A percentile compares a stretch with the other conserved stretches of the same genome.
These are phyloP conservation scores for Pyricularia grisea DNA, from an alignment of 2,329 filamentous ascomycete species.

Conservation along the genomic window DNA sequence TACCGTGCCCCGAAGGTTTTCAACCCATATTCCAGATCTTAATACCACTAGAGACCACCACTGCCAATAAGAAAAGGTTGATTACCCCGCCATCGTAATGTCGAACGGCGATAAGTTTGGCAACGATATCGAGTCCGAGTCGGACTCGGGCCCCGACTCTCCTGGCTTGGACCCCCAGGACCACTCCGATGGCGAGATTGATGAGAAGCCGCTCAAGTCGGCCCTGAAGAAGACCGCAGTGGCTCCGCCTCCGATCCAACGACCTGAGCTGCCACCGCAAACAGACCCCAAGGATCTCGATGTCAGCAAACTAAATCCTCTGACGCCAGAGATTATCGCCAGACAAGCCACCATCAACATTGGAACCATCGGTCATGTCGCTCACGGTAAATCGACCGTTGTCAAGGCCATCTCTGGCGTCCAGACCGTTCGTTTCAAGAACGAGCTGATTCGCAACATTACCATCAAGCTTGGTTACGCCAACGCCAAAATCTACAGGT, in stretches of 20 bases:
- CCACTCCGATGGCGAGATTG: slow-evolving; percentile 45
- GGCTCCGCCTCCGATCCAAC: slow-evolving; percentile 44
- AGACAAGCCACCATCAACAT: slow-evolving; percentile 99
- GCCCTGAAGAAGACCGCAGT: slow-evolving; percentile 71
- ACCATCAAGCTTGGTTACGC: slow-evolving; percentile 99
- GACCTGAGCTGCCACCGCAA: slow-evolving; percentile 64
- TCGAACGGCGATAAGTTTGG: slow-evolving; percentile 55
- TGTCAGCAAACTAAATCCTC: slow-evolving; percentile 66
- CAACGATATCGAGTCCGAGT: slow-evolving; percentile 67
- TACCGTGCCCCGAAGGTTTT: neutral
- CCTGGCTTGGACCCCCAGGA: slow-evolving; percentile 45
- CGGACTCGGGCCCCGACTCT: slow-evolving; percentile 54
- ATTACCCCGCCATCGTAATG: slow-evolving; percentile 23
- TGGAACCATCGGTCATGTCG: slow-evolving; percentile 95
- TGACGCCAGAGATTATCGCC: slow-evolving; percentile 94
- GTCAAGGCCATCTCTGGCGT: slow-evolving; percentile 99
- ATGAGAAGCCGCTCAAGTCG: slow-evolving; percentile 68
- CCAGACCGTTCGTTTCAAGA: slow-evolving; percentile 99
- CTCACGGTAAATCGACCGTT: slow-evolving; percentile 97
- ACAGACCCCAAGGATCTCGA: slow-evolving; percentile 88
- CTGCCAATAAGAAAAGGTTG: neutral
- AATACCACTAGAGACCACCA: neutral
- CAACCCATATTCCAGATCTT: neutral
- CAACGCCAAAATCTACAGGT: slow-evolving; percentile 99
- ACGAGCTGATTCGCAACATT: slow-evolving; percentile 97